phyloP scores from a whole-genome alignment of 2,329 filamentous ascomycete genomes.

The Hymenoscyphus repandus region DNA sequence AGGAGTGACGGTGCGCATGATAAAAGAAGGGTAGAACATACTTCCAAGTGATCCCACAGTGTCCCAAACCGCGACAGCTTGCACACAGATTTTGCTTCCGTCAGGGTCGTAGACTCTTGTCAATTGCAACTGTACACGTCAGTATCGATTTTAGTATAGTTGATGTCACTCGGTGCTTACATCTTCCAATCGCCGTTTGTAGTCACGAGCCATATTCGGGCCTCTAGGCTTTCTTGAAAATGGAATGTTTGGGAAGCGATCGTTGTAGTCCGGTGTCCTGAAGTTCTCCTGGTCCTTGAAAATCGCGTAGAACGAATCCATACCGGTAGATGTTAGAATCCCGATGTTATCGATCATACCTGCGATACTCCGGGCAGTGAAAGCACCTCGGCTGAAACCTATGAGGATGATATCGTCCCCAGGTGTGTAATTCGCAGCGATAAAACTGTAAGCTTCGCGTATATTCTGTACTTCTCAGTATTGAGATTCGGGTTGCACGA shows the following conservation, averaged over 20 bases:
- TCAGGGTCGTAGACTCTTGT: conserved; percentile 35
- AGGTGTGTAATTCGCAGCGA: conserved; percentile 36
- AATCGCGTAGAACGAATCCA: conserved; percentile 39
- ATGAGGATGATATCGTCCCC: conserved; percentile 37
- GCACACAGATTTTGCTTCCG: conserved; percentile 35
- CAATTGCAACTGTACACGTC: conserved; percentile 26
- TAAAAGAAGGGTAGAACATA: conserved; percentile 36
- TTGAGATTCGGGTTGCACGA: not conserved
- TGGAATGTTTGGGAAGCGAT: conserved; percentile 28
- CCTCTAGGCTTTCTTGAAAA: conserved; percentile 27
- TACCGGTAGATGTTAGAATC: conserved; percentile 38
- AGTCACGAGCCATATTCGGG: conserved; percentile 22
- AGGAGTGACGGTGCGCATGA: not conserved
- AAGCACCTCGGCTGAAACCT: conserved; percentile 39
- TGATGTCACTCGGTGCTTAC: conserved; percentile 18
- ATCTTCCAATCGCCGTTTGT: conserved; percentile 35
- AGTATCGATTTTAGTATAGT: not conserved
- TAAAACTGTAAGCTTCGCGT: conserved; percentile 43
- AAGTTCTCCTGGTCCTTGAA: conserved; percentile 32
- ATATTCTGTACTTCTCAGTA: conserved; percentile 32
- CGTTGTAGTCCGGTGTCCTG: conserved; percentile 33
- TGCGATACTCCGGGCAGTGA: conserved; percentile 36
- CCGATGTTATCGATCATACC: conserved; percentile 29
- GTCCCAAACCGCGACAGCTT: conserved; percentile 46
- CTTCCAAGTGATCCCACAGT: conserved; percentile 34